Evolutionary conservation across 2,329 filamentous ascomycete genomes (phyloP).

Genomic region (Alternaria novae-zelandiae): DNA sequence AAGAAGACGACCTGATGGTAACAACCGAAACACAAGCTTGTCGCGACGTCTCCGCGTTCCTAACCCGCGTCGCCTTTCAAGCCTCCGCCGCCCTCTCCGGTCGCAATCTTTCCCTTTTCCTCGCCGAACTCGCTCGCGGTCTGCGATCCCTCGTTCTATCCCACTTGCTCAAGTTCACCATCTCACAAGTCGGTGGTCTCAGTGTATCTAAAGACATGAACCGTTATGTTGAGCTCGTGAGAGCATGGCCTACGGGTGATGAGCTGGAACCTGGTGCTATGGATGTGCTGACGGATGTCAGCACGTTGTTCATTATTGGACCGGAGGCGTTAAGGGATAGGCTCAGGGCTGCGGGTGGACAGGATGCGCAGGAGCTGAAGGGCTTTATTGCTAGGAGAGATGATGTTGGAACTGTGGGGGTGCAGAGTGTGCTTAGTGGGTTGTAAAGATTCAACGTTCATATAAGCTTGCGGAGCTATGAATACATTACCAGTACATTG

Average conservation of each 20-base stretch:
- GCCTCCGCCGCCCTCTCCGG: constrained; percentile 77
- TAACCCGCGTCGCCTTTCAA: constrained; percentile 69
- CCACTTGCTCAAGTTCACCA: constrained; percentile 92
- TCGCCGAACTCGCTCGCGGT: constrained; percentile 81
- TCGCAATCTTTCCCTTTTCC: constrained; percentile 81
- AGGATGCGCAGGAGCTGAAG: constrained; percentile 67
- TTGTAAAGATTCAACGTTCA: constrained; percentile 10
- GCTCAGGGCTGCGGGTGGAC: constrained; percentile 52
- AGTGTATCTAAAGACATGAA: constrained; percentile 97
- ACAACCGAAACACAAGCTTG: constrained; percentile 77
- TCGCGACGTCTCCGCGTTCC: constrained; percentile 78
- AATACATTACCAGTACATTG: not conserved
- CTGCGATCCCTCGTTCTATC: constrained; percentile 82
- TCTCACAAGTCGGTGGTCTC: constrained; percentile 90
- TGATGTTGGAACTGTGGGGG: constrained; percentile 78
- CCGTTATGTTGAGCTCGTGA: constrained; percentile 85
- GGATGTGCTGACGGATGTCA: constrained; percentile 90
- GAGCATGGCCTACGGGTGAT: constrained; percentile 75
- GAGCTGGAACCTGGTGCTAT: constrained; percentile 63
- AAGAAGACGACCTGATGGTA: constrained; percentile 63
- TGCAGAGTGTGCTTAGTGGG: constrained; percentile 78
- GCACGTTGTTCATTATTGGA: constrained; percentile 93
- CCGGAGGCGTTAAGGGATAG: constrained; percentile 60
- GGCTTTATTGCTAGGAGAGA: constrained; percentile 85
- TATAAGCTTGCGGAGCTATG: not conserved